phyloP scores from a whole-genome alignment of 2,329 filamentous ascomycete species.

The Rhinocladiella mackenziei region DNA sequence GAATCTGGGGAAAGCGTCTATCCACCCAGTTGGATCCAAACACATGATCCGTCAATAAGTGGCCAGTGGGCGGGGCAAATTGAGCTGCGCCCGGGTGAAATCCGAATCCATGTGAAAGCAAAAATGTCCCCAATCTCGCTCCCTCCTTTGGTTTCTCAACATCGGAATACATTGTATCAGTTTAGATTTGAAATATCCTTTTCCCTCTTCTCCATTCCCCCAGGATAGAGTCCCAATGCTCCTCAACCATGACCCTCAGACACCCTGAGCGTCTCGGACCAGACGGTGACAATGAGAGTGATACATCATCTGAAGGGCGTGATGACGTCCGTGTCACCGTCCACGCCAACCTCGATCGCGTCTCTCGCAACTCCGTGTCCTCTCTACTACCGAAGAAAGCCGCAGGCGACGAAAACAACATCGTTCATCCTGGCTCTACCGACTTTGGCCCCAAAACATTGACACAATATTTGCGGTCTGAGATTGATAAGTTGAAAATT shows the following conservation, averaged over 20 bases:
- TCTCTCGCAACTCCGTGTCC: neutral
- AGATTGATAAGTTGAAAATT: slow-evolving; percentile 14
- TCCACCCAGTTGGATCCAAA: no score
- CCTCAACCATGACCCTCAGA: slow-evolving; percentile 14
- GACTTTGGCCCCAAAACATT: slow-evolving; percentile 25
- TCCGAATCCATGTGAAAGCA: no score
- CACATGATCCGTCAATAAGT: no score
- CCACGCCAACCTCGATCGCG: neutral
- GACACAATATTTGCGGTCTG: slow-evolving; percentile 17
- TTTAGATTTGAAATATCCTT: neutral
- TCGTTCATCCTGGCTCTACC: slow-evolving; percentile 17
- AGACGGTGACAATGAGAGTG: slow-evolving; percentile 3
- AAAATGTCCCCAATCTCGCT: no score
- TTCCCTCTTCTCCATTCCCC: neutral
- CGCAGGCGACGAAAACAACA: neutral
- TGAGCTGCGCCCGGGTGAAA: no score
- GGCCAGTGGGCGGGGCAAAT: no score
- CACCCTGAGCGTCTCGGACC: slow-evolving; percentile 10
- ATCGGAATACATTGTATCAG: no score
- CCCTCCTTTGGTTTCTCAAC: no score
- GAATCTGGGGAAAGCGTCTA: no score
- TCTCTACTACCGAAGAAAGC: neutral
- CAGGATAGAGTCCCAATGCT: neutral
- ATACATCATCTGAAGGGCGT: neutral
- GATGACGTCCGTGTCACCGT: neutral